A percentile compares a stretch with the other conserved stretches of the same genome.
phyloP scores from a whole-genome alignment of 2,329 filamentous ascomycete genomes.

The Colletotrichum sp. region DNA sequence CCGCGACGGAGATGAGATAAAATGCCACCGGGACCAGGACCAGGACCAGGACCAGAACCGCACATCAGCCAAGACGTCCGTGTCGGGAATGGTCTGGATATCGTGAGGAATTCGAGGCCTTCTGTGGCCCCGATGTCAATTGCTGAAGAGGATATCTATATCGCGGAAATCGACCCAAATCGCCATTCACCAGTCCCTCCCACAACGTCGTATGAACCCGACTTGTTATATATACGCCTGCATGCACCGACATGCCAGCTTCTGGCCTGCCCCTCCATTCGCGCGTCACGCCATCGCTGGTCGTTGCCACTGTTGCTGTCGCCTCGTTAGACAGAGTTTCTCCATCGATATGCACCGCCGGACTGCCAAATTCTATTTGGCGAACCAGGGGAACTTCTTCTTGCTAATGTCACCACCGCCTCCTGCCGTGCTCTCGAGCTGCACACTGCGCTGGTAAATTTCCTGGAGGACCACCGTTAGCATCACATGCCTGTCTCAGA shows the following conservation, averaged over 20 bases:
- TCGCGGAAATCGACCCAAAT: conserved; percentile 18
- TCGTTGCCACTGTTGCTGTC: background rate
- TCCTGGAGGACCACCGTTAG: conserved; percentile 50
- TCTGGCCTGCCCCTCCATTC: background rate
- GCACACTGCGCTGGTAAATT: conserved; percentile 66
- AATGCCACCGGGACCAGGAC: background rate
- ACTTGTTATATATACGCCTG: conserved; percentile 14
- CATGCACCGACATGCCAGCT: conserved; percentile 2
- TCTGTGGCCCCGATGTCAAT: conserved; percentile 9
- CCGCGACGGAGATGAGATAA: background rate
- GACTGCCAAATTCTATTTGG: conserved; percentile 44
- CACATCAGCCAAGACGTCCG: background rate
- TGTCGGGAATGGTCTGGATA: background rate
- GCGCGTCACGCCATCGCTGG: background rate
- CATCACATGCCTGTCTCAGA: background rate
- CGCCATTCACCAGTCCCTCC: conserved; percentile 12
- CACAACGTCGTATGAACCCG: conserved; percentile 4
- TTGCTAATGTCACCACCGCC: conserved; percentile 54
- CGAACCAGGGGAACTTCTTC: conserved; percentile 73
- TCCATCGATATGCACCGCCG: background rate
- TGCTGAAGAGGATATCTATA: conserved; percentile 22
- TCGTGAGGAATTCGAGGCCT: background rate
- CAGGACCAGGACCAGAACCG: background rate
- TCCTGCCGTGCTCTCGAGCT: conserved; percentile 58
- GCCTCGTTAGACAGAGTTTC: background rate